A percentile compares a stretch with the other conserved stretches of the same genome.
These are phyloP conservation scores for Solanum chacoense DNA, from an alignment of 305 asterid genomes.

Conservation along the genomic window DNA sequence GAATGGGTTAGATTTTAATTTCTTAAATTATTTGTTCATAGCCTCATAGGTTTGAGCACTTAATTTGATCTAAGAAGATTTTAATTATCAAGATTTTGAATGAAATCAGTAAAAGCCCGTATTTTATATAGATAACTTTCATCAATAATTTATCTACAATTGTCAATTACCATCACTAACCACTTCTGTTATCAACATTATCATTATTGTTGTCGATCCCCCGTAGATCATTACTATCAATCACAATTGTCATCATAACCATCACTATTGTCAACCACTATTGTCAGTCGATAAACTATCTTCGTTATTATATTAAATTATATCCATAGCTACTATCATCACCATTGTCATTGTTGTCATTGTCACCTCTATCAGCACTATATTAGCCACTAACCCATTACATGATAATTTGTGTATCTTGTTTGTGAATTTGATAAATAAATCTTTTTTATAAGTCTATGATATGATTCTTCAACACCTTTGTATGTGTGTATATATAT, in stretches of 20 bases:
- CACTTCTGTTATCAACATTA: fast-evolving
- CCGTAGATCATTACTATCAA: neutral
- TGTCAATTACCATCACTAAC: fast-evolving
- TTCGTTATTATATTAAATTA: neutral
- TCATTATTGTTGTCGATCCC: neutral
- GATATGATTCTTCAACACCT: neutral
- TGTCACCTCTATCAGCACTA: neutral
- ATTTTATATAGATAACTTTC: neutral
- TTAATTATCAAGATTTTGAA: neutral
- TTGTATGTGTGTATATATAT: too few species aligned
- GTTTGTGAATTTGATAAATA: neutral
- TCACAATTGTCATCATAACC: neutral
- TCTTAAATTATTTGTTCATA: neutral
- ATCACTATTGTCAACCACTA: neutral
- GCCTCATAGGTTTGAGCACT: neutral
- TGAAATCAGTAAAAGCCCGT: too few species aligned
- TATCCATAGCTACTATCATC: neutral
- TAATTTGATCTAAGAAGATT: neutral
- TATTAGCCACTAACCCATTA: neutral
- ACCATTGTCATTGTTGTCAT: neutral
- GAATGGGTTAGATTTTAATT: neutral
- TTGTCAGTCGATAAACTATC: neutral
- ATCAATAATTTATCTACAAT: neutral
- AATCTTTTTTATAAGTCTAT: too few species aligned
- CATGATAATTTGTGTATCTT: neutral